Base-by-base conservation (phyloP, 345 rosid genomes). In the Melastoma malabathricum region DNA sequence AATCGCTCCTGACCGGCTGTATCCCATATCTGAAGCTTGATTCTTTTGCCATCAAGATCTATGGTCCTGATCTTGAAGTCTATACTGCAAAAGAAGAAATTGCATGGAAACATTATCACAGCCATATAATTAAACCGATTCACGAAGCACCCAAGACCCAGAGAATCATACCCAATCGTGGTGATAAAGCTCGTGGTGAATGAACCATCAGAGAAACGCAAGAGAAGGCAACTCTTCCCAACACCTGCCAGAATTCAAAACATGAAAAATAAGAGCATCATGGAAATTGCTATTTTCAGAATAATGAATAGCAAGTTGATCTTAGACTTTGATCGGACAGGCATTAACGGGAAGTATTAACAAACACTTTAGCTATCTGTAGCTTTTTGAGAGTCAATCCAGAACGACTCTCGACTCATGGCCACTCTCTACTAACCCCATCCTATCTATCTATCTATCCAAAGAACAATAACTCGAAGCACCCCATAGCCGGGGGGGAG, bases 11-110 rank as follows among this genome's bases (percentile, higher is more conserved):
- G 94, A 45, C 94, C 94, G 54, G 94, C 94, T 29, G 75, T 90
- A 56, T 86, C 98, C 98, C 98, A 90, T 16, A 90, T 90, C 70
- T 90, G 98, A 56, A 86, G 71, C 71, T 90, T 90, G 72, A 90
- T 86, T 61, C 92, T 67, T 71, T 86, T 90, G 15, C 89, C 92
- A 77, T 90, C 98, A 22, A 90, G 85, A 73, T 90, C 98, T 58
- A 86, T 78, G 45, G 98, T 90, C 65, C 98, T 65, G 68, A 90
- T 90, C 94, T 90, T 90, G 59, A 90, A 90, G 64, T 90, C 96
- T 63, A 90, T 90, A 4, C 96, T 90, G 80, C 60, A 22, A 56
- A 31, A 23, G 17, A 54, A 44, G 38, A 34, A 39, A 45, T 1
- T 15, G 29, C 47, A 60, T 18, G 56, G 45, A 41, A 46, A 7